These are phyloP conservation scores for Cutaneotrichosporon curvatum DNA, from an alignment of 1,284 basidiomycete genomes.

Conservation along the genomic window DNA sequence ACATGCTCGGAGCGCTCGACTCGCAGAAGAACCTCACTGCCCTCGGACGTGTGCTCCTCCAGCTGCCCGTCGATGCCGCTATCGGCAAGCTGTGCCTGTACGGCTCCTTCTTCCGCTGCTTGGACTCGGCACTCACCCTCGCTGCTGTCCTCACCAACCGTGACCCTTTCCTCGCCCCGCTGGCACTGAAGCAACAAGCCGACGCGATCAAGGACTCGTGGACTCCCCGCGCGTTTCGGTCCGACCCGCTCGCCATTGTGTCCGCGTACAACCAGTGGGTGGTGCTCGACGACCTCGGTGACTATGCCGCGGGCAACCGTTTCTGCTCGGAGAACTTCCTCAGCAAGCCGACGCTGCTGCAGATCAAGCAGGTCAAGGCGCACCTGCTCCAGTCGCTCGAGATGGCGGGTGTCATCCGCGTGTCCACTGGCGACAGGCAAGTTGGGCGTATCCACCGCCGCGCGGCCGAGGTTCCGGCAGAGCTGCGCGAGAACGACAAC, in stretches of 20 bases:
- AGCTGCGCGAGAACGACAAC: slow-evolving; percentile 67
- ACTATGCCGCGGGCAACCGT: slow-evolving; percentile 59
- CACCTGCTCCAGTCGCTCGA: slow-evolving; percentile 74
- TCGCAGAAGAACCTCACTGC: slow-evolving; percentile 68
- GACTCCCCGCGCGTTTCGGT: slow-evolving; percentile 65
- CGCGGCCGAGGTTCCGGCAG: slow-evolving; percentile 52
- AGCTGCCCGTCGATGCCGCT: slow-evolving; percentile 82
- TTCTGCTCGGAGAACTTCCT: slow-evolving; percentile 87
- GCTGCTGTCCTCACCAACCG: slow-evolving; percentile 84
- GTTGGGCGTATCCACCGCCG: slow-evolving; percentile 24
- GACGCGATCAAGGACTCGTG: slow-evolving; percentile 69
- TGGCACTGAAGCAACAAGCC: slow-evolving; percentile 49
- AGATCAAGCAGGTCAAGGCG: slow-evolving; percentile 76
- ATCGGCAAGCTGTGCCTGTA: slow-evolving; percentile 85
- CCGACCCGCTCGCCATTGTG: slow-evolving; percentile 75
- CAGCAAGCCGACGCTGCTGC: slow-evolving; percentile 70
- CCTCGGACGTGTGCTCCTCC: slow-evolving; percentile 78
- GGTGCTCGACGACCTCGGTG: slow-evolving; percentile 58
- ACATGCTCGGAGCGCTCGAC: slow-evolving; percentile 84
- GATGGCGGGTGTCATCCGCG: slow-evolving; percentile 70
- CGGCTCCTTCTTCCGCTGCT: slow-evolving; percentile 88
- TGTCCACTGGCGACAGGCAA: slow-evolving; percentile 58
- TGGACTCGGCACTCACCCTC: slow-evolving; percentile 80
- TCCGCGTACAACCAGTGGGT: slow-evolving; percentile 80
- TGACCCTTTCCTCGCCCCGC: slow-evolving; percentile 81